phyloP scores from a whole-genome alignment of 75 land plant genomes.

The Cryptomeria japonica region DNA sequence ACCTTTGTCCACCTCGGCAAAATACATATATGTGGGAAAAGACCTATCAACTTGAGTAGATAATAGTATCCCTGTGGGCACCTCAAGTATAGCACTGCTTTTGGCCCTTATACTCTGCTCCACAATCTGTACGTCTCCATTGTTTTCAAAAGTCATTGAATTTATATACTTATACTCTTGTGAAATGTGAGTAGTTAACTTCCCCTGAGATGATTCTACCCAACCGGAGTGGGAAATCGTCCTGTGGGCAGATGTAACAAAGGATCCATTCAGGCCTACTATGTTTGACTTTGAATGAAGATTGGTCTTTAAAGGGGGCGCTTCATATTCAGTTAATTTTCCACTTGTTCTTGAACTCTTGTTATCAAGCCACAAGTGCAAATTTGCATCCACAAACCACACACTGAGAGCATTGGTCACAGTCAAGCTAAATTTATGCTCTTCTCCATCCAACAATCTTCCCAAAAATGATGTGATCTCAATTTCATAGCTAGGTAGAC shows the following conservation, averaged over 20 bases:
- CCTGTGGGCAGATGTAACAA: slow-evolving; percentile 19
- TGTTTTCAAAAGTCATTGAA: slow-evolving; percentile 9
- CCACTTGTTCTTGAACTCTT: slow-evolving; percentile 12
- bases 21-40: slow-evolving; percentile 6
- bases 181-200: slow-evolving; percentile 33
- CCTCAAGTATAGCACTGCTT: slow-evolving; percentile 13
- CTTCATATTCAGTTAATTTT: slow-evolving; percentile 15
- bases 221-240: slow-evolving; percentile 32
- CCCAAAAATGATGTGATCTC: slow-evolving; percentile 58
- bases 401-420: slow-evolving; percentile 28
- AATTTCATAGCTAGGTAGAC: slow-evolving; percentile 47
- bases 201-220: slow-evolving; percentile 44
- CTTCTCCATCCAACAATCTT: slow-evolving; percentile 26
- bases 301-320: background rate
- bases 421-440: slow-evolving; percentile 23
- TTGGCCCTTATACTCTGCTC: slow-evolving; percentile 24
- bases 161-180: slow-evolving; percentile 20
- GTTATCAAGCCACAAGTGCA: slow-evolving; percentile 57
- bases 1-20: slow-evolving; percentile 12
- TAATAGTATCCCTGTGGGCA: slow-evolving; percentile 6
- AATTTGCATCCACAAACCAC: slow-evolving; percentile 43
- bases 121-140: slow-evolving; percentile 1
- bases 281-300: slow-evolving; percentile 6
- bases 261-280: slow-evolving; percentile 32
- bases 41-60: slow-evolving; percentile 5